Percentiles rank a stretch among this genome's conserved stretches.
phyloP scores from a whole-genome alignment of 805 yeast species.

The Candida parachauliodes region DNA sequence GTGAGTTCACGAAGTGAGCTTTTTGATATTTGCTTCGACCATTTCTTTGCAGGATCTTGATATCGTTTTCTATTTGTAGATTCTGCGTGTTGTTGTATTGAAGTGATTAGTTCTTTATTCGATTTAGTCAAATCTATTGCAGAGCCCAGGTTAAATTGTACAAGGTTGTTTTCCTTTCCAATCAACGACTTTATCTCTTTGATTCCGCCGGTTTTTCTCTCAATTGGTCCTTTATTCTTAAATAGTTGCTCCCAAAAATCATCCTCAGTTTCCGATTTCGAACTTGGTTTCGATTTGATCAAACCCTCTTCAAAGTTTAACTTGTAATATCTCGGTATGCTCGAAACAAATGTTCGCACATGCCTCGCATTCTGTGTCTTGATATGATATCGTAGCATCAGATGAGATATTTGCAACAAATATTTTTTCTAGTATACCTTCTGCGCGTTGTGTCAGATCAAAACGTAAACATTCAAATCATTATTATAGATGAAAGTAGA shows the following conservation, averaged over 20 bases:
- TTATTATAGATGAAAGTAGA: slow-evolving; percentile 90
- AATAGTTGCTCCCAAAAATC: background rate
- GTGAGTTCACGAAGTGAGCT: background rate
- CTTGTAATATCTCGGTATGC: too few species aligned
- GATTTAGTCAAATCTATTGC: slow-evolving; percentile 30
- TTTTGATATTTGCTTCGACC: background rate
- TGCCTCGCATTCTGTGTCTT: too few species aligned
- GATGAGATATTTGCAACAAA: slow-evolving; percentile 4
- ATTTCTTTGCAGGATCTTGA: background rate
- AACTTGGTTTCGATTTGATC: background rate
- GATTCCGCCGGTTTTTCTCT: background rate
- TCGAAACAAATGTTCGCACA: too few species aligned
- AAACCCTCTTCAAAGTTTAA: too few species aligned
- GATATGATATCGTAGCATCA: slow-evolving; percentile 4
- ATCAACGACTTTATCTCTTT: background rate
- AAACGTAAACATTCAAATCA: background rate
- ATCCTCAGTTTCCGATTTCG: background rate
- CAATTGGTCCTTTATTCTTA: background rate
- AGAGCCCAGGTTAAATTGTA: slow-evolving; percentile 30
- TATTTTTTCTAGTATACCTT: background rate
- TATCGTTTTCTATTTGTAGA: background rate
- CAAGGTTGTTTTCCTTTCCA: background rate
- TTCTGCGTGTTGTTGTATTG: background rate
- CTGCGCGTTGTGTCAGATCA: background rate
- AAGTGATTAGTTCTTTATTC: slow-evolving; percentile 1